A percentile compares a stretch with the other conserved stretches of the same genome.
Conservation (phyloP, 805 yeast genomes). For the Candida bentonensis region DNA sequence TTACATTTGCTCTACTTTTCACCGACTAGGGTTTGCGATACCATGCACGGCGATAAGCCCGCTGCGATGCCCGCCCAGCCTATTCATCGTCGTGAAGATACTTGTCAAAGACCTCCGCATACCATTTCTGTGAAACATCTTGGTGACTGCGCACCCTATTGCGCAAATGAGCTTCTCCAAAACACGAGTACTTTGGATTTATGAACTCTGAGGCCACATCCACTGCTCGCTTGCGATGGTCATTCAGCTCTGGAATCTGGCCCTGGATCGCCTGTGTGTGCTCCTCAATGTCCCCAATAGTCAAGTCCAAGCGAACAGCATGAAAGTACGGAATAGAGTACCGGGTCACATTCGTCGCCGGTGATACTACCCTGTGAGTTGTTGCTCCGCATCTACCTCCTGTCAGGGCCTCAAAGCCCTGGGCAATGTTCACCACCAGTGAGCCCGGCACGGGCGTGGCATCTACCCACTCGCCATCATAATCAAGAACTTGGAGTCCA, state of each 20-base stretch:
- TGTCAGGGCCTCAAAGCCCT: slow-evolving; percentile 45
- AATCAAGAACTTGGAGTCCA: slow-evolving; percentile 42
- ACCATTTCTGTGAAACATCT: slow-evolving; percentile 28
- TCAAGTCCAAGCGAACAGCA: slow-evolving; percentile 21
- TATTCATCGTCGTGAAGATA: slow-evolving; percentile 10
- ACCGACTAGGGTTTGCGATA: too few relatives aligned
- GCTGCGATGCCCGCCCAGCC: too few relatives aligned
- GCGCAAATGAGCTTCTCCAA: slow-evolving; percentile 29
- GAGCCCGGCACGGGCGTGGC: slow-evolving; percentile 36
- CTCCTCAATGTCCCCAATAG: slow-evolving; percentile 15
- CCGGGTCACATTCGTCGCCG: slow-evolving; percentile 21
- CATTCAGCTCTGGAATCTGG: slow-evolving; percentile 17
- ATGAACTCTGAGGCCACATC: slow-evolving; percentile 21
- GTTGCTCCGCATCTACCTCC: slow-evolving; percentile 48
- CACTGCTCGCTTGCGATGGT: slow-evolving; percentile 13
- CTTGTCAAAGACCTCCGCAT: slow-evolving; percentile 21
- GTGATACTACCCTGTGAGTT: slow-evolving; percentile 38
- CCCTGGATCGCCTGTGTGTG: slow-evolving; percentile 15
- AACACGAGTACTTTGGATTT: slow-evolving; percentile 18
- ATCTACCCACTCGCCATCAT: slow-evolving; percentile 42
- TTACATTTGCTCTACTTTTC: too few relatives aligned
- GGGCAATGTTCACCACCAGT: slow-evolving; percentile 46
- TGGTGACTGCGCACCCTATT: slow-evolving; percentile 27
- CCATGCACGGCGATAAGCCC: too few relatives aligned
- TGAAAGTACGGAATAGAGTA: slow-evolving; percentile 37